Evolutionary conservation across 1,284 basidiomycete species (phyloP).

Genomic region (Trametes pubescens): DNA sequence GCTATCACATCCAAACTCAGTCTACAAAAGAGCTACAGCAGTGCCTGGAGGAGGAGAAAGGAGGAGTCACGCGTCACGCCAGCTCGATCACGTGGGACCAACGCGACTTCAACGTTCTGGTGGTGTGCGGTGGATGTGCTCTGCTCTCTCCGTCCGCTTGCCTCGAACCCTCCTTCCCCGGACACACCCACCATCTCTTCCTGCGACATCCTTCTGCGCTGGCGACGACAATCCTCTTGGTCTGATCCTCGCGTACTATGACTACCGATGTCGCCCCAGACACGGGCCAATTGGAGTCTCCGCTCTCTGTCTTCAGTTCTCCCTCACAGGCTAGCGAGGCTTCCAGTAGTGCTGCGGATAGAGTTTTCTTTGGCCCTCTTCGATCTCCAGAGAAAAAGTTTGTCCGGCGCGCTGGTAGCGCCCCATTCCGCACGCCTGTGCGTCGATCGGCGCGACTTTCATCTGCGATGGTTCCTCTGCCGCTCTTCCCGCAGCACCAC

Average conservation of each 20-base stretch:
- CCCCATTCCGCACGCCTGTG: slow-evolving; percentile 47
- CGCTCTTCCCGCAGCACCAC: slow-evolving; percentile 43
- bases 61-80: slow-evolving; percentile 23
- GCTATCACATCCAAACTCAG: too few relatives aligned
- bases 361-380: slow-evolving; percentile 61
- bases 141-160: slow-evolving; percentile 17
- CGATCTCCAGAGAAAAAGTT: slow-evolving; percentile 64
- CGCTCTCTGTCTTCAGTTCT: slow-evolving; percentile 28
- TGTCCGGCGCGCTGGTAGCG: slow-evolving; percentile 43
- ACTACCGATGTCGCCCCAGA: slow-evolving; percentile 27
- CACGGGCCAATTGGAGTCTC: slow-evolving; percentile 24
- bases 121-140: slow-evolving; percentile 22
- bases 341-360: slow-evolving; percentile 38
- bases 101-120: slow-evolving; percentile 44
- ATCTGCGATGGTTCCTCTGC: slow-evolving; percentile 41
- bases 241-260: slow-evolving; percentile 22
- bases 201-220: slow-evolving; percentile 17
- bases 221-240: slow-evolving; percentile 9
- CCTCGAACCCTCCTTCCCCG: slow-evolving; percentile 7
- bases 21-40: too few relatives aligned
- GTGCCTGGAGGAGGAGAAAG: background rate
- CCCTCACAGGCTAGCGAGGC: slow-evolving; percentile 37
- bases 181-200: slow-evolving; percentile 17
- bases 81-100: slow-evolving; percentile 39
- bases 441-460: slow-evolving; percentile 62